Conservation (phyloP, 805 yeast genomes). For the Wickerhamomyces mucosus region DNA sequence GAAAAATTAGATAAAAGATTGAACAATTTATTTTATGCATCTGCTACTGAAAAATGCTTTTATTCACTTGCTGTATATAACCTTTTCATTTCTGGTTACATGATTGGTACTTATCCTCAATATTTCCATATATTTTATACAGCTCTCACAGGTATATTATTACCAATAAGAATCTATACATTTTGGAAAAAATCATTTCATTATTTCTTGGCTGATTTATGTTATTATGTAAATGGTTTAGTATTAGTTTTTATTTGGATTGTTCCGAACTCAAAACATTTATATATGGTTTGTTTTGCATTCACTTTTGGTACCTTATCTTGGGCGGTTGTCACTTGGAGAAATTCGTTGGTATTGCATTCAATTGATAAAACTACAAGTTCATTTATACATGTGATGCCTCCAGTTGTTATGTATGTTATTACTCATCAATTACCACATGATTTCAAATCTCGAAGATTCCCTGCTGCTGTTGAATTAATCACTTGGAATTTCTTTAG, state of each 20-base stretch:
- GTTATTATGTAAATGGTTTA: slow-evolving; percentile 80
- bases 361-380: slow-evolving; percentile 88
- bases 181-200: slow-evolving; percentile 75
- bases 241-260: slow-evolving; percentile 71
- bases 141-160: slow-evolving; percentile 42
- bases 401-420: slow-evolving; percentile 81
- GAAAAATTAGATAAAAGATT: slow-evolving; percentile 30
- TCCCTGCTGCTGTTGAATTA: slow-evolving; percentile 71
- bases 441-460: slow-evolving; percentile 42
- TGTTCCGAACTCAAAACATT: slow-evolving; percentile 60
- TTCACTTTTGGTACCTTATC: slow-evolving; percentile 83
- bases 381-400: slow-evolving; percentile 83
- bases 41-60: slow-evolving; percentile 65
- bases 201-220: slow-evolving; percentile 83
- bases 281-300: slow-evolving; percentile 79
- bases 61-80: slow-evolving; percentile 64
- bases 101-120: slow-evolving; percentile 71
- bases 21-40: slow-evolving; percentile 28
- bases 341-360: slow-evolving; percentile 86
- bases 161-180: slow-evolving; percentile 81
- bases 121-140: slow-evolving; percentile 75
- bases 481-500: slow-evolving; percentile 62
- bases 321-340: slow-evolving; percentile 93
- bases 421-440: slow-evolving; percentile 63
- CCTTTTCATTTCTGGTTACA: slow-evolving; percentile 62